phyloP scores from a whole-genome alignment of 2,329 filamentous ascomycete species.

The Ascomycota sp. region DNA sequence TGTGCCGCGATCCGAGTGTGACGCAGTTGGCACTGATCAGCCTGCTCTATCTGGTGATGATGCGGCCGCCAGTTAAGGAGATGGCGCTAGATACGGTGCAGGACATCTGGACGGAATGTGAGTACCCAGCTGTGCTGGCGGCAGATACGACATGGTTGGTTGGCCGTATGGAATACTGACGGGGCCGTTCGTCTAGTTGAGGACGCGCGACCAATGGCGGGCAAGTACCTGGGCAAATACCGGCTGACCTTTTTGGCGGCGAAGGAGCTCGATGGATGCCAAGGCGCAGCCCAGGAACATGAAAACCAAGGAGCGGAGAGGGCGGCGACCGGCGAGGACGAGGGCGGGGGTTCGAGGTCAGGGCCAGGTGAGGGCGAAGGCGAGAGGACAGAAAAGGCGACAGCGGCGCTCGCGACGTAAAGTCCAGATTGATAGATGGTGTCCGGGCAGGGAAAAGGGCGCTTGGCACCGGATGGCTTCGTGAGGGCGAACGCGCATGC shows the following conservation, averaged over 20 bases:
- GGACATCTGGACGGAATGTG: slow-evolving; percentile 46
- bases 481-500: no score
- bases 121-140: slow-evolving; percentile 12
- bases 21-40: slow-evolving; percentile 43
- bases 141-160: no score
- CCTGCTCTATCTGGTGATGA: slow-evolving; percentile 45
- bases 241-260: slow-evolving; percentile 29
- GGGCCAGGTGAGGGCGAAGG: not conserved
- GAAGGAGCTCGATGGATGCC: slow-evolving; percentile 4
- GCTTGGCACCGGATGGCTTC: no score
- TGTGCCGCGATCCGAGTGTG: slow-evolving; percentile 46
- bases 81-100: slow-evolving; percentile 44
- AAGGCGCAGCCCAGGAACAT: slow-evolving; percentile 7
- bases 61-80: slow-evolving; percentile 43
- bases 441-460: no score
- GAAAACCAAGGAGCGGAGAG: slow-evolving; percentile 4
- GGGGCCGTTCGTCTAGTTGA: no score
- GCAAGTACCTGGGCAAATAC: slow-evolving; percentile 41
- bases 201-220: slow-evolving; percentile 40
- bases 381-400: not conserved
- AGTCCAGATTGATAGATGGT: no score
- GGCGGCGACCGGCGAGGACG: slow-evolving; percentile 7
- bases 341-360: no score
- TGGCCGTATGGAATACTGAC: no score
- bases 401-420: no score